These are phyloP conservation scores for Pholiota conissans DNA, from an alignment of 768 basidiomycete species.

Conservation along the genomic window DNA sequence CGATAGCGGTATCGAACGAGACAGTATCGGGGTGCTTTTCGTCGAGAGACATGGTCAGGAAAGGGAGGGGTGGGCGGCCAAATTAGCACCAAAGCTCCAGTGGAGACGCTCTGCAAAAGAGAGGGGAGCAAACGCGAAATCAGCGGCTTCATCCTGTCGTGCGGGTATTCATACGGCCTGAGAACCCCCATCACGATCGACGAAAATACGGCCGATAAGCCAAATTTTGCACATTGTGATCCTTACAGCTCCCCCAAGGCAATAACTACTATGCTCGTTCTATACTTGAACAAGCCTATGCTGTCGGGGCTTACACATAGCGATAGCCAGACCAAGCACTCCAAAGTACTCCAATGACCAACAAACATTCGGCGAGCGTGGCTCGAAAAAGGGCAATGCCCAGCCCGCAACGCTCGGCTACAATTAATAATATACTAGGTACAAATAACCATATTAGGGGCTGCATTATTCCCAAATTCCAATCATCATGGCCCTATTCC, in stretches of 20 bases:
- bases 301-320: neutral
- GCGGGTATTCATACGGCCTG: slow-evolving; percentile 18
- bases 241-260: no score
- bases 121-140: neutral
- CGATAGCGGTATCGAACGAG: slow-evolving; percentile 21
- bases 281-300: neutral
- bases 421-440: neutral
- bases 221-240: neutral
- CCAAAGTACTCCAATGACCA: no score
- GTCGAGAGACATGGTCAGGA: slow-evolving; percentile 12
- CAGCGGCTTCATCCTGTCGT: slow-evolving; percentile 2
- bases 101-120: neutral
- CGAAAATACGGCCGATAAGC: neutral
- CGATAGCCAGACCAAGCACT: no score
- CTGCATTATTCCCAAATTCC: neutral
- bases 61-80: slow-evolving; percentile 2
- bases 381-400: neutral
- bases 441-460: neutral
- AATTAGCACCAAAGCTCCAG: neutral
- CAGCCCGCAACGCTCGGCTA: neutral
- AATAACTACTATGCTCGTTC: neutral
- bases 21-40: slow-evolving; percentile 14
- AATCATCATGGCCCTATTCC: neutral
- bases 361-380: no score
- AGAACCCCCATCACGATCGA: slow-evolving; percentile 11